These are phyloP conservation scores for Hamamelis virginiana DNA, from an alignment of 164 flowering plant species.

Conservation along the genomic window DNA sequence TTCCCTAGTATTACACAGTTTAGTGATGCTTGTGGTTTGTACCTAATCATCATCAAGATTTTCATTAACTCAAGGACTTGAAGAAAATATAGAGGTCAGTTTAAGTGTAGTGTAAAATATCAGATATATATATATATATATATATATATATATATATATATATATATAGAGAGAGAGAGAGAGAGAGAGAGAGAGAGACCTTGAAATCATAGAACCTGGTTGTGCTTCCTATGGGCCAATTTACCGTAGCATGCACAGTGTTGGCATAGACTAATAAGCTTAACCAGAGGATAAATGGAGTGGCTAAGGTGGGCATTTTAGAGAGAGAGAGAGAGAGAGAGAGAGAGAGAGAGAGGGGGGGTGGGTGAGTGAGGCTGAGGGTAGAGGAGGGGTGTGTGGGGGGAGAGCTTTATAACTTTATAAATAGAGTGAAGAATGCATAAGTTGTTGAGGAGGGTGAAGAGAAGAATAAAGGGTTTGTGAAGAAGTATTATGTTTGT, in stretches of 20 bases:
- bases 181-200: slow-evolving; percentile 34
- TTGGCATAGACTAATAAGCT: slow-evolving; percentile 16
- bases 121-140: too few species aligned
- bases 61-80: neutral
- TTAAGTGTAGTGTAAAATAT: too few species aligned
- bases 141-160: too few species aligned
- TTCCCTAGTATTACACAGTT: slow-evolving; percentile 46
- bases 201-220: slow-evolving; percentile 66
- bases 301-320: slow-evolving; percentile 27
- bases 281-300: slow-evolving; percentile 19
- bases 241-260: slow-evolving; percentile 19
- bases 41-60: slow-evolving; percentile 29
- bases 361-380: slow-evolving; percentile 4
- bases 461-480: slow-evolving; percentile 14
- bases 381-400: too few species aligned
- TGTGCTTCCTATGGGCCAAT: slow-evolving; percentile 34
- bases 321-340: slow-evolving; percentile 1
- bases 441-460: too few species aligned
- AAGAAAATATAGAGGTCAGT: neutral
- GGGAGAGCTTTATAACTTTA: too few species aligned
- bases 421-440: too few species aligned
- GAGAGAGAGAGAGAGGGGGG: slow-evolving; percentile 11
- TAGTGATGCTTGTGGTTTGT: slow-evolving; percentile 49
- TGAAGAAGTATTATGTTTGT: slow-evolving; percentile 29
- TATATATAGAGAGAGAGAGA: slow-evolving; percentile 7